phyloP scores from a whole-genome alignment of 2,329 filamentous ascomycete species.

The Sporothrix sp. region DNA sequence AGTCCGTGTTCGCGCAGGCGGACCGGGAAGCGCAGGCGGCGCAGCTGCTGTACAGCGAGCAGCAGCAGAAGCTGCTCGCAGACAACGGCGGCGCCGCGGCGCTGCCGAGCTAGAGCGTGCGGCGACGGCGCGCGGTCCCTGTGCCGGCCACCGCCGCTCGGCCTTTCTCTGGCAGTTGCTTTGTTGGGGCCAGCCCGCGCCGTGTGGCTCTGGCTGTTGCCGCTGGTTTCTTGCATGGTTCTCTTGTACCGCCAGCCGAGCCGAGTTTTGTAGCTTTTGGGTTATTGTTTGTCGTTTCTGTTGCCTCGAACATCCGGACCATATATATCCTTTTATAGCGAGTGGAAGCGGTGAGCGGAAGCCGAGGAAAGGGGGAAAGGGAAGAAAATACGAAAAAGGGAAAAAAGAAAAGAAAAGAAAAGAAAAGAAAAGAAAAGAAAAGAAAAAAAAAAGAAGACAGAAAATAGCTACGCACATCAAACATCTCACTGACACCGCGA shows the following conservation, averaged over 20 bases:
- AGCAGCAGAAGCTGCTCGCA: conserved; percentile 24
- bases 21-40: conserved; percentile 24
- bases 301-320: background rate
- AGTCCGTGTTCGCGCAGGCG: conserved; percentile 66
- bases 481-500: background rate
- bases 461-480: too few species aligned
- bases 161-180: too few species aligned
- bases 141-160: too few species aligned
- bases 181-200: too few species aligned
- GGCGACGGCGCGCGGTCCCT: too few species aligned
- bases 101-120: conserved; percentile 12
- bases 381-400: background rate
- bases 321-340: conserved; percentile 3
- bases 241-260: too few species aligned
- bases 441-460: background rate
- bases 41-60: conserved; percentile 5
- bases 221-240: too few species aligned
- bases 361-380: background rate
- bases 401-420: conserved; percentile 3
- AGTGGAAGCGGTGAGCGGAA: background rate
- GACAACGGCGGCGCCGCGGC: conserved; percentile 18
- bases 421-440: background rate
- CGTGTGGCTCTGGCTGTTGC: too few species aligned
- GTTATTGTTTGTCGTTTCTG: background rate
- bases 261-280: too few species aligned